Percentiles rank a stretch among this genome's conserved stretches.
Evolutionary conservation across 306 rosid genomes (phyloP).

Genomic region (Vigna angularis): DNA sequence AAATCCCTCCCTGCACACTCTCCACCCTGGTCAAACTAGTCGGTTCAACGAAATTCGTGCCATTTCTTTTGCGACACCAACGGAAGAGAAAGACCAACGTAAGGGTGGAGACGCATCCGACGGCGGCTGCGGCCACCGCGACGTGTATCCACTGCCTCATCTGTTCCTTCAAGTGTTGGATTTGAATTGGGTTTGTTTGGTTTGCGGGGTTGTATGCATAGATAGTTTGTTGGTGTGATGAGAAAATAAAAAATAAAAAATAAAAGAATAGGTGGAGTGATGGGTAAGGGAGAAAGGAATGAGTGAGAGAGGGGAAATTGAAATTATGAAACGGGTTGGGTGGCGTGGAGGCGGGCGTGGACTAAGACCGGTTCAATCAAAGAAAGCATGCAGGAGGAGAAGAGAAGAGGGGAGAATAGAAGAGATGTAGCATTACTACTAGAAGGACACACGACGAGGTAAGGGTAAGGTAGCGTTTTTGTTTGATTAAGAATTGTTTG

Average conservation of each 20-base stretch:
- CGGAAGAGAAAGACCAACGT: constrained; percentile 45
- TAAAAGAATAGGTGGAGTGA: not conserved
- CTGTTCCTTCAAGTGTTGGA: not conserved
- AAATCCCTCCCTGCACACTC: constrained; percentile 33
- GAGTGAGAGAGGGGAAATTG: constrained; percentile 4
- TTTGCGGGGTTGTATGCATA: constrained; percentile 37
- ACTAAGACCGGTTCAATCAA: constrained; percentile 77
- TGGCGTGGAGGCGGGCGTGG: constrained; percentile 54
- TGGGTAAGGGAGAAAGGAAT: constrained; percentile 24
- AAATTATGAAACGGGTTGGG: constrained; percentile 11
- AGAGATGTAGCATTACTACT: not conserved
- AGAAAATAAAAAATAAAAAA: not conserved
- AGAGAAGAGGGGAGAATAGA: not conserved
- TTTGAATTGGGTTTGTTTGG: not conserved
- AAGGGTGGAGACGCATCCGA: constrained; percentile 51
- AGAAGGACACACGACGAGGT: constrained; percentile 1
- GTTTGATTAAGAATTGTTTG: not conserved
- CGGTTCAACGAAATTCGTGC: constrained; percentile 47
- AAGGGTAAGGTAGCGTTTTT: constrained; percentile 25
- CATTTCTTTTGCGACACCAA: constrained; percentile 37
- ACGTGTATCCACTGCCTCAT: constrained; percentile 57
- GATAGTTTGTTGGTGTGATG: constrained; percentile 14
- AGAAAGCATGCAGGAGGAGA: constrained; percentile 50
- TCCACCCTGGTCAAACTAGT: constrained; percentile 37
- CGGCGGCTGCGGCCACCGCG: constrained; percentile 53